phyloP scores from a whole-genome alignment of 305 asterid species.

The Lippia alba region DNA sequence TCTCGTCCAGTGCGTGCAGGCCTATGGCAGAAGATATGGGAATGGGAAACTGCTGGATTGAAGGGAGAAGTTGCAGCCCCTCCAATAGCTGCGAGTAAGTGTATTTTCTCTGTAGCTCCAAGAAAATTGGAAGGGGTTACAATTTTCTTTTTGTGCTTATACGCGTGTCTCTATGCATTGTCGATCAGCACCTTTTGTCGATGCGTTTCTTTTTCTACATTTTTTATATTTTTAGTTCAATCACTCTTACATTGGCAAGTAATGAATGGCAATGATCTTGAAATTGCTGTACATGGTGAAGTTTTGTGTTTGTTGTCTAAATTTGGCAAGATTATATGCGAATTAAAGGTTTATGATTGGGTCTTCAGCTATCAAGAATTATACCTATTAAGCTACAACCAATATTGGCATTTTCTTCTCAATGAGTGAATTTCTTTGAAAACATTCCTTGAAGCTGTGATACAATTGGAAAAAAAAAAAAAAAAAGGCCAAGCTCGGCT shows the following conservation, averaged over 20 bases:
- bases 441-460: background rate
- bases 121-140: background rate
- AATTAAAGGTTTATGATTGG: conserved; percentile 15
- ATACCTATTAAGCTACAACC: background rate
- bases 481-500: too few relatives aligned
- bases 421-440: conserved; percentile 6
- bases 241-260: background rate
- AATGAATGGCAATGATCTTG: background rate
- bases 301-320: background rate
- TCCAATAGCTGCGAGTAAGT: conserved; percentile 84
- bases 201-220: background rate
- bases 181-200: conserved; percentile 11
- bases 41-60: conserved; percentile 83
- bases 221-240: background rate
- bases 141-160: conserved; percentile 23
- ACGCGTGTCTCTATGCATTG: conserved; percentile 6
- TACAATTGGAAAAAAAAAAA: too few relatives aligned
- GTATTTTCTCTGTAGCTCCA: conserved; percentile 14
- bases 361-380: conserved; percentile 6
- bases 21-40: conserved; percentile 71
- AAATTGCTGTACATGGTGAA: background rate
- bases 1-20: conserved; percentile 83
- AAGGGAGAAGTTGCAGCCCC: conserved; percentile 89
- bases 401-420: background rate
- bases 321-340: conserved; percentile 23